A percentile compares a stretch with the other conserved stretches of the same genome.
Conservation (phyloP, 1,139 yeast species). For the Nematodospora anomalae region DNA sequence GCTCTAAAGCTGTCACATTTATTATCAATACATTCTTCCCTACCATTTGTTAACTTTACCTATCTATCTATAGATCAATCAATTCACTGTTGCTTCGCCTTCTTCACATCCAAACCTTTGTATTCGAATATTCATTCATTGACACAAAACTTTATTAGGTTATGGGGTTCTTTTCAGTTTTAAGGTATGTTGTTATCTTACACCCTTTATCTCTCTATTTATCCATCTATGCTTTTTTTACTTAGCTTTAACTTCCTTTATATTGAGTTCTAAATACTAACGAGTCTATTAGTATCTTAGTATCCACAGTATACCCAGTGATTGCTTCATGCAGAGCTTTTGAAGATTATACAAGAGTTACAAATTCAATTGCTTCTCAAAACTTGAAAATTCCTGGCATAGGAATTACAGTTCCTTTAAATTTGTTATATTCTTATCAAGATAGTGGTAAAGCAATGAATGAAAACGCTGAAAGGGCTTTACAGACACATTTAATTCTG, state of each 20-base stretch:
- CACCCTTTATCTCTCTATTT: not conserved
- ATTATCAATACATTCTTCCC: no score
- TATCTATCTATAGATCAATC: no score
- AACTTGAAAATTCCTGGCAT: constrained; percentile 28
- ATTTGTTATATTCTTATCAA: constrained; percentile 7
- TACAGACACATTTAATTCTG: constrained; percentile 33
- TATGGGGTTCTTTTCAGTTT: constrained; percentile 19
- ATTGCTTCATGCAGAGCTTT: constrained; percentile 55
- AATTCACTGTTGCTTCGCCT: no score
- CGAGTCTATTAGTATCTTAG: constrained; percentile 17
- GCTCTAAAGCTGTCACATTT: no score
- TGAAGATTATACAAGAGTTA: constrained; percentile 35
- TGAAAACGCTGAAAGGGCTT: constrained; percentile 18
- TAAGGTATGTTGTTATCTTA: constrained; percentile 17
- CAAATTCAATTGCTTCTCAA: constrained; percentile 24
- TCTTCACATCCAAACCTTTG: no score
- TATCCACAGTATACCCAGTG: constrained; percentile 52
- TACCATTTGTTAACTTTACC: no score
- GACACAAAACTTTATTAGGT: constrained; percentile 3
- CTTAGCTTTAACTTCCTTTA: not conserved
- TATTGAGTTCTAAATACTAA: constrained; percentile 3
- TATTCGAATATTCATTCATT: no score
- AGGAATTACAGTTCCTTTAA: constrained; percentile 37
- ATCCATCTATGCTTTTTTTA: not conserved
- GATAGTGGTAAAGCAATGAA: constrained; percentile 6